Base-by-base conservation (phyloP, 75 land plant genomes). In the Cryptomeria japonica region DNA sequence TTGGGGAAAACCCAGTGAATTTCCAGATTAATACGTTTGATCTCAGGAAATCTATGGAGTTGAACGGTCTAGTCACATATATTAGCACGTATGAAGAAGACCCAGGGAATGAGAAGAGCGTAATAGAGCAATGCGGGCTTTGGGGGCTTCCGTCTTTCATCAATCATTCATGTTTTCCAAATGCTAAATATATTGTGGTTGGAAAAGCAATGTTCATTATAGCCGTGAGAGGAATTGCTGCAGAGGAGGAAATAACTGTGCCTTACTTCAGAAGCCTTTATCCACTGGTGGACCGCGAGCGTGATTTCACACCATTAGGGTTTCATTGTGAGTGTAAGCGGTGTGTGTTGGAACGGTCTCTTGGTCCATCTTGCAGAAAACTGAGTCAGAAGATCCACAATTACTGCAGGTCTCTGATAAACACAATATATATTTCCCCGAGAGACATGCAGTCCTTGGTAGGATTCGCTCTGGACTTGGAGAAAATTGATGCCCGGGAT, bases 151-250 rank as follows among this genome's bases (percentile, higher is more conserved):
- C 86, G 1, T 83, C 89, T 0, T 88, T 88, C 75, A 84, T 88
- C 61, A 88, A 88, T 41, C 89, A 88, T 84, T 85, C 87, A 8
- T 88, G 89, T 22, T 32, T 51, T 44, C 53, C 86, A n/a, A 88
- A 88, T 85, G 41, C 87, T 12, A 84, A 38, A 61, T 13, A 34
- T 0, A 28, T 64, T 0, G 19, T 85, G 12, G 86, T 88, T 13
- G 89, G 89, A 31, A 68, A 61, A 25, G 86, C 86, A 9, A 88
- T 88, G 87, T 84, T 88, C 28, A 31, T 88, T 44, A 38, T 53
- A 12, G 89, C 89, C 5, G 25, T 31, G 19, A 41, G 8, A 15
- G 38, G 44, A 36, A 88, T 88, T 31, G 0, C 19, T 18, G 49
- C 13, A 22, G 87, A 37, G 19, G 89, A 88, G 31, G 89, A 88